Percentiles rank a stretch among this genome's conserved stretches.
Conservation (phyloP, 1,284 basidiomycete species). For the Malassezia yamatoensis region DNA sequence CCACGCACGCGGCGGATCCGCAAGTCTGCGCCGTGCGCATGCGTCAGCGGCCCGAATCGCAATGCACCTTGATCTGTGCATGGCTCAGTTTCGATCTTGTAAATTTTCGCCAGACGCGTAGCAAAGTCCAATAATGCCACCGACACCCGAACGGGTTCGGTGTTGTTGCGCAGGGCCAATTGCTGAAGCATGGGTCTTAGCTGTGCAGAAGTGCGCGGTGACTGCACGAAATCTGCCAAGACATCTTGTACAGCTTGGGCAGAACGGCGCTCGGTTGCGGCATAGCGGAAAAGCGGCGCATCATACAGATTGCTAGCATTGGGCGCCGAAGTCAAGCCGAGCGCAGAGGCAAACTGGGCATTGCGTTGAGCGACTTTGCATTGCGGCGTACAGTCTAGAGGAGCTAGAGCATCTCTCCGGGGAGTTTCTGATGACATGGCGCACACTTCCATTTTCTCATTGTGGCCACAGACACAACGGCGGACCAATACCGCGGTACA, state of each 20-base stretch:
- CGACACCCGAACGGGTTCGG: conserved; percentile 20
- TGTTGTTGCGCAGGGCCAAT: not conserved
- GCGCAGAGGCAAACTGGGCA: conserved; percentile 40
- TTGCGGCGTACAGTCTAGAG: conserved; percentile 34
- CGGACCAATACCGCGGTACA: conserved; percentile 38
- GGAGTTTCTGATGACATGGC: not conserved
- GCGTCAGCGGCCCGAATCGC: not conserved
- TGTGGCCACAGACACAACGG: conserved; percentile 39
- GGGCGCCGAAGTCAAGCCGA: conserved; percentile 30
- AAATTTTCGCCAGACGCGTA: conserved; percentile 31
- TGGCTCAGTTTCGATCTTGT: conserved; percentile 21
- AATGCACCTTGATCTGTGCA: conserved; percentile 1
- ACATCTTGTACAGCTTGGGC: conserved; percentile 31
- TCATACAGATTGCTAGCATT: conserved; percentile 18
- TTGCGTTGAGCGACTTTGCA: conserved; percentile 45
- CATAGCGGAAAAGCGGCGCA: conserved; percentile 31
- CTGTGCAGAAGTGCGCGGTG: conserved; percentile 33
- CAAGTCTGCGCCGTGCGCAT: conserved; percentile 12
- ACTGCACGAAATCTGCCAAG: conserved; percentile 41
- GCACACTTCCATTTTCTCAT: conserved; percentile 26
- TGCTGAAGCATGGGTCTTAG: conserved; percentile 15
- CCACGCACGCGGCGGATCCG: conserved; percentile 34
- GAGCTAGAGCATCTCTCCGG: not conserved
- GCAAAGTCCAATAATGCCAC: conserved; percentile 34
- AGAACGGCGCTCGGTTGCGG: conserved; percentile 22